Conservation (phyloP, 2,329 filamentous ascomycete species). For the Penicillium sp. region DNA sequence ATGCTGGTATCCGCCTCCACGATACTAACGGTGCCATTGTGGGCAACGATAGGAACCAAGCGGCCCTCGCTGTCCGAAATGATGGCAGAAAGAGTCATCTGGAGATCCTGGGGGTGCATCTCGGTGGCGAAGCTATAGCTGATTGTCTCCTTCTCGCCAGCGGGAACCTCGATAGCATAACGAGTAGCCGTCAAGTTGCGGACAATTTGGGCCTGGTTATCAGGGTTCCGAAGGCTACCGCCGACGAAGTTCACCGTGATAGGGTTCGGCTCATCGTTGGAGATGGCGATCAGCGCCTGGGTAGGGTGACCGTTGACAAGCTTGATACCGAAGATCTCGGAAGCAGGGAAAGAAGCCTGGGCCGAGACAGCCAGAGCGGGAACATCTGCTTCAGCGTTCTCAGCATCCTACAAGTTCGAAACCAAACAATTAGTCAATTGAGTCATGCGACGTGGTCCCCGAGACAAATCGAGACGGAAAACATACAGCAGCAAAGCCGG, state of each 20-base stretch:
- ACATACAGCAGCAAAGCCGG: conserved; percentile 63
- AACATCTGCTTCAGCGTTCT: conserved; percentile 65
- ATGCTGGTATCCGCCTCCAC: conserved; percentile 90
- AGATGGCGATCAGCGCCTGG: conserved; percentile 75
- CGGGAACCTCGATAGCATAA: conserved; percentile 71
- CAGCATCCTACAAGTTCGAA: conserved; percentile 48
- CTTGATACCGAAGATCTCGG: conserved; percentile 90
- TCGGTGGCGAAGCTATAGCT: conserved; percentile 86
- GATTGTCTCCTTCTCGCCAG: conserved; percentile 72
- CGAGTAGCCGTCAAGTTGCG: conserved; percentile 80
- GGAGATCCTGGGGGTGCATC: conserved; percentile 87
- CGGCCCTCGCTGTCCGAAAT: conserved; percentile 65
- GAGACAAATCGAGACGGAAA: conserved; percentile 12
- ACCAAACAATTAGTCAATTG: conserved; percentile 27
- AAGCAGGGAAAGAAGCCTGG: conserved; percentile 60
- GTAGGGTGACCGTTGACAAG: conserved; percentile 90
- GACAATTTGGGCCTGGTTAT: conserved; percentile 61
- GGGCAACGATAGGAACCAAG: conserved; percentile 74
- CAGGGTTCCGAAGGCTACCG: conserved; percentile 67
- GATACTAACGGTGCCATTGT: conserved; percentile 78
- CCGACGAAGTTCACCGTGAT: conserved; percentile 75
- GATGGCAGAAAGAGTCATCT: conserved; percentile 73
- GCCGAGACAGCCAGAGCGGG: conserved; percentile 58
- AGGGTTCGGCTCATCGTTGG: conserved; percentile 76
- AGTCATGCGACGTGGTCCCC: conserved; percentile 9